Conservation (phyloP, 768 basidiomycete genomes). For the Leucocoprinus birnbaumii region DNA sequence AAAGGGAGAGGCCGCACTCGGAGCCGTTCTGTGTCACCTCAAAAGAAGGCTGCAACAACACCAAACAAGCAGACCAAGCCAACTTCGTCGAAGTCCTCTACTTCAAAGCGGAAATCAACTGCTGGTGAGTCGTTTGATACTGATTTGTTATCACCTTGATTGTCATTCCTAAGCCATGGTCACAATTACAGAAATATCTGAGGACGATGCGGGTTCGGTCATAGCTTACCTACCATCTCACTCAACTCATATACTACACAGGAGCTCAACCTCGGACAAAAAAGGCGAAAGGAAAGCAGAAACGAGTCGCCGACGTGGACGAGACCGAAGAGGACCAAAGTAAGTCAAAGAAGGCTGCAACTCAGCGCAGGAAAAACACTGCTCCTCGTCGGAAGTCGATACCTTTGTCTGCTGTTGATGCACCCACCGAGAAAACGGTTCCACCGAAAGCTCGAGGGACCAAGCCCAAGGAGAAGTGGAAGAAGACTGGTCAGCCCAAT, state of each 20-base stretch:
- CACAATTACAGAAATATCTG: neutral
- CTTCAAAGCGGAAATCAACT: neutral
- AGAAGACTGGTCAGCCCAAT: conserved; percentile 2
- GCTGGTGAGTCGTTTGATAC: neutral
- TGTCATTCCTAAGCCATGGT: neutral
- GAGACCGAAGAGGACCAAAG: neutral
- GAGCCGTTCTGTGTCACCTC: conserved; percentile 8
- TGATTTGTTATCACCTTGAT: neutral
- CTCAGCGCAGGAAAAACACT: neutral
- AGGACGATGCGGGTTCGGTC: neutral
- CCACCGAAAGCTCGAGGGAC: neutral
- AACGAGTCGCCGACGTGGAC: neutral
- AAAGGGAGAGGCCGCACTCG: conserved; percentile 14
- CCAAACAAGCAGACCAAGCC: neutral
- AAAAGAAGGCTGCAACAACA: conserved; percentile 9
- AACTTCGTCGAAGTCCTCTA: neutral
- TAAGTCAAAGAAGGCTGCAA: neutral
- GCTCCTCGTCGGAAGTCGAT: neutral
- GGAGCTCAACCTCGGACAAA: neutral
- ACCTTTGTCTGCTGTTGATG: neutral
- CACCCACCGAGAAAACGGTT: neutral
- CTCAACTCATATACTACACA: neutral
- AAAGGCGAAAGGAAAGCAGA: neutral
- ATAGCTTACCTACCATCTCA: neutral
- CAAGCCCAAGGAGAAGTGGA: conserved; percentile 4